Conservation (phyloP, 139 green algal genomes). For the Closterium sp. region DNA sequence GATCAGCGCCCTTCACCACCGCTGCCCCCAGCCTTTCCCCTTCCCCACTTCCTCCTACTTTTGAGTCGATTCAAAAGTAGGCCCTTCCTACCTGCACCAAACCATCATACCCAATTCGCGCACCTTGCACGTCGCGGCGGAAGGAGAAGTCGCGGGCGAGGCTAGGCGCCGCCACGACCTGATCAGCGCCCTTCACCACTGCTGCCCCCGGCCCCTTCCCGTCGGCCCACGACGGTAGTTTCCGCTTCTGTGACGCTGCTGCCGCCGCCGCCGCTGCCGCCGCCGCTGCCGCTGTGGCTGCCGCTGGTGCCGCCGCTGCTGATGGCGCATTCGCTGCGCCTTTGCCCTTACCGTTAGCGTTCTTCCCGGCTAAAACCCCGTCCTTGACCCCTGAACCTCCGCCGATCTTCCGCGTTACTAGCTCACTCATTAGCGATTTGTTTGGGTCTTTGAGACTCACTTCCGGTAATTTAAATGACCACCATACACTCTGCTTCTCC, state of each 20-base stretch:
- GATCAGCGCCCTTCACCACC: too few relatives aligned
- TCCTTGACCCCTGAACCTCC: not conserved
- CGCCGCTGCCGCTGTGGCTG: too few relatives aligned
- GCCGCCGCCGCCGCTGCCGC: not conserved
- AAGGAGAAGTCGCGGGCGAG: not conserved
- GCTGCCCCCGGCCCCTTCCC: not conserved
- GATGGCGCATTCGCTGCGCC: not conserved
- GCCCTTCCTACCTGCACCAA: too few relatives aligned
- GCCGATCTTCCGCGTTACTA: not conserved
- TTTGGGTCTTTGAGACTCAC: not conserved
- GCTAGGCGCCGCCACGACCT: not conserved
- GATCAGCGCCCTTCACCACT: not conserved
- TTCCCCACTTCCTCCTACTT: too few relatives aligned
- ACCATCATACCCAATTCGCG: not conserved
- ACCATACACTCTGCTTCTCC: not conserved
- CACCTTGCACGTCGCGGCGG: not conserved
- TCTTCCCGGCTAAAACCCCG: not conserved
- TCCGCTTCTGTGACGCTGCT: not conserved
- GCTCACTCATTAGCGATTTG: not conserved
- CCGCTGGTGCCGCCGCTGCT: too few relatives aligned
- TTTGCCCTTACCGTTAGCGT: not conserved
- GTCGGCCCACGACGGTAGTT: not conserved
- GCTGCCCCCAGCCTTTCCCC: too few relatives aligned
- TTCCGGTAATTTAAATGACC: not conserved
- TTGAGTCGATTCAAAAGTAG: too few relatives aligned